A percentile compares a stretch with the other conserved stretches of the same genome.
Conservation (phyloP, 129 eudicot genomes). For the Oenanthe sinensis region DNA sequence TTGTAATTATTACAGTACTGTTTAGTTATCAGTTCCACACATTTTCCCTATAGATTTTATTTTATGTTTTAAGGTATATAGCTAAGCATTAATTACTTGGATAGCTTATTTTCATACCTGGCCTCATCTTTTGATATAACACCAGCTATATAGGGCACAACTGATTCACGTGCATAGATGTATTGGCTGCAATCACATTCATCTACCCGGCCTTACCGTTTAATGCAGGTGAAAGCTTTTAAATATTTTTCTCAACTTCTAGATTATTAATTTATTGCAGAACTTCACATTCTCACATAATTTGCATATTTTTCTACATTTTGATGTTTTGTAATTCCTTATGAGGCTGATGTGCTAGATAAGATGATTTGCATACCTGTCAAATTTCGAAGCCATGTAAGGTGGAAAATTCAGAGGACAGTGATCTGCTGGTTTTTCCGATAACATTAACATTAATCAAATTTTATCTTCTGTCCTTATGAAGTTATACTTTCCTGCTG, state of each 20-base stretch:
- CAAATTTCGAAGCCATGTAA: slow-evolving; percentile 43
- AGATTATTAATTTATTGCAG: not conserved
- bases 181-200: not conserved
- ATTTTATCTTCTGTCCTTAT: not conserved
- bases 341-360: slow-evolving; percentile 92
- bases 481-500: not conserved
- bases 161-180: slow-evolving; percentile 49
- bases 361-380: slow-evolving; percentile 60
- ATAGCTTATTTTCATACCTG: no score
- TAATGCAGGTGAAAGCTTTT: not conserved
- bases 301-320: slow-evolving; percentile 24
- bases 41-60: no score
- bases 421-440: slow-evolving; percentile 52
- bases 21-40: no score
- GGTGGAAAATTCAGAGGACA: slow-evolving; percentile 77
- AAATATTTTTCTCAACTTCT: not conserved
- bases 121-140: no score
- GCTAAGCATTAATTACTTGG: no score
- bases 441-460: no score
- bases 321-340: slow-evolving; percentile 76
- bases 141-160: slow-evolving; percentile 58
- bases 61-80: no score
- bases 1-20: no score
- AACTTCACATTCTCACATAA: not conserved
- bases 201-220: not conserved